Conservation (phyloP, 176 grass and related monocot genomes). For the Oryza australiensis region DNA sequence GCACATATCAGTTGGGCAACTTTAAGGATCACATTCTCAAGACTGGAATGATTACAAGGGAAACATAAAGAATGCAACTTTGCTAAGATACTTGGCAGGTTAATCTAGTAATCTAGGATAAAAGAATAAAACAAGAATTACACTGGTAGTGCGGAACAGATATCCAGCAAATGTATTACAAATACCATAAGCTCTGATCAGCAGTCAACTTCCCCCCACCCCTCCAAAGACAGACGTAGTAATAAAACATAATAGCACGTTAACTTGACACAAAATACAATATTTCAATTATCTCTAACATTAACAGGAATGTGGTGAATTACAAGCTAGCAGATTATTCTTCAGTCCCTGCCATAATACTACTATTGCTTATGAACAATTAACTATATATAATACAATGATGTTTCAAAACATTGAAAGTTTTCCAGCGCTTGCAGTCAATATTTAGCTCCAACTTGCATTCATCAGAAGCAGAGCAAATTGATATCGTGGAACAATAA, state of each 20-base stretch:
- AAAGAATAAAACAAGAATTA: background rate
- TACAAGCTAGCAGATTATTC: background rate
- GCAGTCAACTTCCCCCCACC: background rate
- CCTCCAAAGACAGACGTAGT: background rate
- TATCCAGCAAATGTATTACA: background rate
- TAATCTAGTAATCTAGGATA: background rate
- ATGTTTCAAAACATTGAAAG: background rate
- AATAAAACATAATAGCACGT: background rate
- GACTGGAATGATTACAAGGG: background rate
- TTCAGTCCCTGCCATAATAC: background rate
- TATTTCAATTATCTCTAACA: background rate
- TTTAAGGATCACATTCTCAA: background rate
- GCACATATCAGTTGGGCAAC: background rate
- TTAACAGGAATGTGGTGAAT: background rate
- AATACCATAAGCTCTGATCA: background rate
- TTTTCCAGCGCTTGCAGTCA: background rate
- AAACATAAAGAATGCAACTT: background rate
- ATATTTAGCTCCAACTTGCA: background rate
- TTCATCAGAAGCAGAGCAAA: conserved; percentile 13
- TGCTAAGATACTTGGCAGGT: background rate
- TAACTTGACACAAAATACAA: background rate
- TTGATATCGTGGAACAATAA: background rate
- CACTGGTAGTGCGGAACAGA: background rate
- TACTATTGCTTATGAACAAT: conserved; percentile 16
- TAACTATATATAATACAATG: background rate